Conservation (phyloP, 2,329 filamentous ascomycete species). For the Aspergillus pseudoviridinutans region DNA sequence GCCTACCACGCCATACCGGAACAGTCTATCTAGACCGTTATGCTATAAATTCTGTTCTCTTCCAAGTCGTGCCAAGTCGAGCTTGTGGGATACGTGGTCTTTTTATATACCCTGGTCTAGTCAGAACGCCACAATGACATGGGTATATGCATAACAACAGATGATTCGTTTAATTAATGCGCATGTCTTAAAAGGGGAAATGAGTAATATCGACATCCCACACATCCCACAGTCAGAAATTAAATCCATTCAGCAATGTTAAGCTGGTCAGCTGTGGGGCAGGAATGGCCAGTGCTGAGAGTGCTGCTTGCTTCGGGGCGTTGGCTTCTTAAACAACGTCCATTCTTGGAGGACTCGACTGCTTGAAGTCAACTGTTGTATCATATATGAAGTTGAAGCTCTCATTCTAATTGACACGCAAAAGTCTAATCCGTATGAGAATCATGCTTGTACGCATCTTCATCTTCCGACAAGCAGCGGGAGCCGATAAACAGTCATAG, state of each 20-base stretch:
- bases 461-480: neutral
- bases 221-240: neutral
- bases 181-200: neutral
- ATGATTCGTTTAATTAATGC: neutral
- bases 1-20: neutral
- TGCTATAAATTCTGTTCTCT: too few species aligned
- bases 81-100: neutral
- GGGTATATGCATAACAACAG: neutral
- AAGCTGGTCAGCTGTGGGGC: neutral
- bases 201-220: neutral
- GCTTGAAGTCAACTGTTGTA: neutral
- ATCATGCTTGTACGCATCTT: neutral
- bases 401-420: neutral
- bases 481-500: neutral
- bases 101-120: neutral
- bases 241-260: too few species aligned
- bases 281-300: too few species aligned
- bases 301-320: too few species aligned
- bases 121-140: neutral
- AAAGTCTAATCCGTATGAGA: neutral
- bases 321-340: neutral
- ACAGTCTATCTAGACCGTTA: neutral
- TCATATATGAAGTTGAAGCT: neutral
- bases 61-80: too few species aligned
- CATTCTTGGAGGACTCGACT: neutral